Base-by-base conservation (phyloP, 2,329 filamentous ascomycete genomes). In the Ascochyta lentis region DNA sequence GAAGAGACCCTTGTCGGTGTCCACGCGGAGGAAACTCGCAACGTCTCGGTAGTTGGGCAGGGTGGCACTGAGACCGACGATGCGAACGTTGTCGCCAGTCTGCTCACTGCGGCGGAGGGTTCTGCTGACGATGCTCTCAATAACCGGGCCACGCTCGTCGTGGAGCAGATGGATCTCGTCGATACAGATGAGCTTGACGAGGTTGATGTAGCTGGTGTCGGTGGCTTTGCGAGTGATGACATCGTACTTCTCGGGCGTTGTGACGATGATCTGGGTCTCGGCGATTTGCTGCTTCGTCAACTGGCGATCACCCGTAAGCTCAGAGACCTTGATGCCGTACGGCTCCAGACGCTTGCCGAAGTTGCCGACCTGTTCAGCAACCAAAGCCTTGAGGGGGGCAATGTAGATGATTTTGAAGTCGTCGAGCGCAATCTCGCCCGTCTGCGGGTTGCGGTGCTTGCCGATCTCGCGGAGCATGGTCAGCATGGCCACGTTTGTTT, bases 341-440 rank as follows among this genome's bases (percentile, higher is more conserved):
- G 91, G 86, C 72, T 94, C 91, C 9, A 99, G 82, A 54, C 96
- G 86, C 73, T 92, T 92, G 64, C 95, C 93, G 75, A 99, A 96
- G 76, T 98, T 99, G 50, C 95, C 95, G 49, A 99, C 95, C 78
- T 99, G 95, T 74, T 99, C 95, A 75, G 97, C 93, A 3, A 99
- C 95, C 61, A 99, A 79, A 42, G 95, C 95, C 75, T 99, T 99
- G 55, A 99, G 77, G 0, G 95, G 95, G 27, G 95, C 95, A 70
- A 99, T 97, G 74, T 96, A 99, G 38, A 99, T 89, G 67, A 99
- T 97, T 79, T 99, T 99, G 82, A 99, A 99, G 39, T 93, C 88
- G 70, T 99, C 95, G 8, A 99, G 81, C 75, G 96, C 92, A 61
- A 99, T 95, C 58, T 96, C 90, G n/a, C 95, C 95, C 0, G 92